These are phyloP conservation scores for Chlorophyllum brunneum DNA, from an alignment of 768 basidiomycete species.

Conservation along the genomic window DNA sequence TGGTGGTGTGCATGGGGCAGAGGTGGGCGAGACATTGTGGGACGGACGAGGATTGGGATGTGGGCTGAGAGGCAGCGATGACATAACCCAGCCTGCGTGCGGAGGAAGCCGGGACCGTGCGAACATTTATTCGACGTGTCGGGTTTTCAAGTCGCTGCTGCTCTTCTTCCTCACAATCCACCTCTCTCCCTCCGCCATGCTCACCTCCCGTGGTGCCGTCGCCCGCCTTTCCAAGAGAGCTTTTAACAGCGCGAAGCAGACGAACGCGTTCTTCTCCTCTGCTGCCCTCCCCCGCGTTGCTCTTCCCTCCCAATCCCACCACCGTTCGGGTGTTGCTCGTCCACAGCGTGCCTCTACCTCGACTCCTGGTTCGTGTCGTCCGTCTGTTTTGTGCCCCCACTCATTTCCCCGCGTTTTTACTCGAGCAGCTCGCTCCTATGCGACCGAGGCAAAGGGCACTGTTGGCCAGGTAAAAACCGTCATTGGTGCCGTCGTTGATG, in stretches of 20 bases:
- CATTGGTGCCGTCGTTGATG: constrained; percentile 99
- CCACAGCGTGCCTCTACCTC: constrained; percentile 44
- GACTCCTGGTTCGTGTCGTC: constrained; percentile 46
- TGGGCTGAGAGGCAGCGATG: background rate
- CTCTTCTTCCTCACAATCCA: constrained; percentile 24
- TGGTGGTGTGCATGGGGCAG: background rate
- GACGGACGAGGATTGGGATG: background rate
- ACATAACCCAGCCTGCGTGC: constrained; percentile 15
- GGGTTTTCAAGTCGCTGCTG: constrained; percentile 28
- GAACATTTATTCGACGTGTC: constrained; percentile 46
- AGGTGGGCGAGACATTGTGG: background rate
- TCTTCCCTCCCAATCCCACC: constrained; percentile 39
- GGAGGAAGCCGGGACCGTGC: constrained; percentile 47
- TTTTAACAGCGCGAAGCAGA: constrained; percentile 68
- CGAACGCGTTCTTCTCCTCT: constrained; percentile 79
- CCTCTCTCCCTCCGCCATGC: constrained; percentile 53
- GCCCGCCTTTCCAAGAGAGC: constrained; percentile 86
- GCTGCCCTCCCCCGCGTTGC: constrained; percentile 56
- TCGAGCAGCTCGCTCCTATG: constrained; percentile 73
- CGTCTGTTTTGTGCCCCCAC: constrained; percentile 15
- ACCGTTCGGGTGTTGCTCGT: constrained; percentile 45
- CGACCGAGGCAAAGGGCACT: constrained; percentile 76
- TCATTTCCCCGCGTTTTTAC: constrained; percentile 21
- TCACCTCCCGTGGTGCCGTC: constrained; percentile 83
- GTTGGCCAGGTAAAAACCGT: constrained; percentile 92